Conservation (phyloP, 257 asterid genomes). For the Fraxinus quadrangulata region DNA sequence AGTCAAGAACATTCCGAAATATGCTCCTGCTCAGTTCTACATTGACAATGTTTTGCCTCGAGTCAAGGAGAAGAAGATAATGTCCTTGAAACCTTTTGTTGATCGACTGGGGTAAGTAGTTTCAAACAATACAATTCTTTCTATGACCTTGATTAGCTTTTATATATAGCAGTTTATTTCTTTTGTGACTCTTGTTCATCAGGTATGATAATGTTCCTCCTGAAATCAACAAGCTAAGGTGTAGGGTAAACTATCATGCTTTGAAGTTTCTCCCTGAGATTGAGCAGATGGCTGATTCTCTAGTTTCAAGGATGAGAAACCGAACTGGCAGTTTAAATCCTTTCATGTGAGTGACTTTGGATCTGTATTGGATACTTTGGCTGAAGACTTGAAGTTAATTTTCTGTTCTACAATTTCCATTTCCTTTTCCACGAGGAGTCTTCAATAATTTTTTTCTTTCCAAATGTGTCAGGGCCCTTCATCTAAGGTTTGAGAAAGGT, state of each 20-base stretch:
- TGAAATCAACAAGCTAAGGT: constrained; percentile 94
- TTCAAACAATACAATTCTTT: constrained; percentile 13
- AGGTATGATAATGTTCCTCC: constrained; percentile 98
- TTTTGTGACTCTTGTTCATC: constrained; percentile 25
- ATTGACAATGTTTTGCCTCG: constrained; percentile 97
- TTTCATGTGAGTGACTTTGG: constrained; percentile 68
- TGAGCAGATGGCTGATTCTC: constrained; percentile 92
- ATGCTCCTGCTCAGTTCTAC: constrained; percentile 97
- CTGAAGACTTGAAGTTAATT: constrained; percentile 2
- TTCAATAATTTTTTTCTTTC: constrained; percentile 9
- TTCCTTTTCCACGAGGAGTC: constrained; percentile 15
- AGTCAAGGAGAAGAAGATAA: constrained; percentile 90
- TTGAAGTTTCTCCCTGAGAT: constrained; percentile 93
- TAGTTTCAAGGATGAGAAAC: constrained; percentile 96
- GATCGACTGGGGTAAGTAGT: constrained; percentile 95
- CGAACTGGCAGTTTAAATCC: constrained; percentile 86
- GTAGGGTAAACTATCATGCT: constrained; percentile 98
- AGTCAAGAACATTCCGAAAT: constrained; percentile 96
- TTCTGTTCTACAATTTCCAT: constrained; percentile 13
- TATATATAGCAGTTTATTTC: not conserved
- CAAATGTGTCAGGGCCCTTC: constrained; percentile 84
- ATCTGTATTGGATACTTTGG: constrained; percentile 14
- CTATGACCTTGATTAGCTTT: not conserved
- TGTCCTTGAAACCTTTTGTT: constrained; percentile 97
- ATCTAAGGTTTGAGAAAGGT: constrained; percentile 97